Evolutionary conservation across 106 monocot genomes (phyloP).

Genomic region (Acanthochlamys bracteata): DNA sequence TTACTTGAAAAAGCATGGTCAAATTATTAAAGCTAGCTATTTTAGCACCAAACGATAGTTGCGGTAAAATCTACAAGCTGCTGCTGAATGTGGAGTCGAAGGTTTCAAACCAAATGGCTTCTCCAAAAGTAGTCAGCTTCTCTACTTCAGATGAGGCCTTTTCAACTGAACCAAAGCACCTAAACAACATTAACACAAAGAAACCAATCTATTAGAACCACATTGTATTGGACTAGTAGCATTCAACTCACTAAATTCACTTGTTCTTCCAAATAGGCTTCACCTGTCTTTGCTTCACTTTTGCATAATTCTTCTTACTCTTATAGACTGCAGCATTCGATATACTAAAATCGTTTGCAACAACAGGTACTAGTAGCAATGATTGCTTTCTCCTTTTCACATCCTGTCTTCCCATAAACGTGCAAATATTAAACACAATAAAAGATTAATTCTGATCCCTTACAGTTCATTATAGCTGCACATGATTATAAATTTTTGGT

Average conservation of each 20-base stretch:
- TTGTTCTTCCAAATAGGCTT: neutral
- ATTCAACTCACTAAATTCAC: neutral
- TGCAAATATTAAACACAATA: neutral
- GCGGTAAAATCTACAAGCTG: neutral
- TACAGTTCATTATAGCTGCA: too few relatives aligned
- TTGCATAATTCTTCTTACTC: neutral
- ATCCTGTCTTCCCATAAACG: constrained; percentile 7
- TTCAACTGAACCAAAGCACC: neutral
- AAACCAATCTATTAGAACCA: neutral
- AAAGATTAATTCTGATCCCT: neutral
- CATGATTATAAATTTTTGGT: neutral
- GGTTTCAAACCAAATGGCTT: neutral
- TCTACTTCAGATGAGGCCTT: neutral
- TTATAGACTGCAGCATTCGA: neutral
- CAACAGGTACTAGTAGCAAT: neutral
- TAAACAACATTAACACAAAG: neutral
- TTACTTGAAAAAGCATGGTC: too few relatives aligned
- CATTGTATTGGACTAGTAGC: neutral
- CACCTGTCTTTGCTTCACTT: neutral
- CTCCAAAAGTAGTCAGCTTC: neutral
- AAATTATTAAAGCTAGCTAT: too few relatives aligned
- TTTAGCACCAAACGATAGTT: too few relatives aligned
- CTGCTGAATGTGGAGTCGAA: neutral
- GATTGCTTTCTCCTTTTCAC: neutral
- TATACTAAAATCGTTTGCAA: neutral